Evolutionary conservation across 306 rosid species (phyloP).

Genomic region (Rosa rugosa): DNA sequence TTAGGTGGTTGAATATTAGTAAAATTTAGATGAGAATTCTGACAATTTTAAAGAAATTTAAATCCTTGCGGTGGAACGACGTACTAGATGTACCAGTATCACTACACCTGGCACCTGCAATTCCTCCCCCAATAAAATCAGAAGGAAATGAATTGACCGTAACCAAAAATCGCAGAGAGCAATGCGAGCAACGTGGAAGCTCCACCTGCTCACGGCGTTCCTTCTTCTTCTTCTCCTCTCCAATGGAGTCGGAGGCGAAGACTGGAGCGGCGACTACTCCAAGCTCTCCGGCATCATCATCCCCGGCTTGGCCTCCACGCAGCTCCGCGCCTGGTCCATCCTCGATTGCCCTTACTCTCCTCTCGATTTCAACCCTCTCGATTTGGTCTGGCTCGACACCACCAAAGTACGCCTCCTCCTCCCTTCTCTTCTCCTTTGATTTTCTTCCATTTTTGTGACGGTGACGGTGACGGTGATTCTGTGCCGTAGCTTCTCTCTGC

Average conservation of each 20-base stretch:
- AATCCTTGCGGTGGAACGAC: too few relatives aligned
- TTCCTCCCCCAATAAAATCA: not conserved
- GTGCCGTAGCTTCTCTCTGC: constrained; percentile 84
- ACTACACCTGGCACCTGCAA: not conserved
- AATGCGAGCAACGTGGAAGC: constrained; percentile 25
- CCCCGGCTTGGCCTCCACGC: constrained; percentile 97
- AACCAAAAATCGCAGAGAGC: not conserved
- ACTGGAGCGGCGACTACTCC: constrained; percentile 65
- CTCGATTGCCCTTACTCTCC: constrained; percentile 97
- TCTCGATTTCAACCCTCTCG: constrained; percentile 98
- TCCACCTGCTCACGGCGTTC: constrained; percentile 28
- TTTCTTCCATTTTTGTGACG: not conserved
- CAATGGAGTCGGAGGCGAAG: constrained; percentile 20
- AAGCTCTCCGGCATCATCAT: constrained; percentile 91
- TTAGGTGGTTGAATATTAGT: too few relatives aligned
- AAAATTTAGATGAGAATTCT: too few relatives aligned
- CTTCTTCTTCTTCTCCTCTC: not conserved
- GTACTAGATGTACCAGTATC: not conserved
- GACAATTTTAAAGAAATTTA: too few relatives aligned
- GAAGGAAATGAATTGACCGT: not conserved
- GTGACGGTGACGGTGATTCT: not conserved
- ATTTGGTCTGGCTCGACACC: constrained; percentile 98
- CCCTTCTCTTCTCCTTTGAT: constrained; percentile 3
- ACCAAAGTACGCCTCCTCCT: constrained; percentile 55
- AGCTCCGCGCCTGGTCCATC: constrained; percentile 98